These are phyloP conservation scores for Fusarium tupiense DNA, from an alignment of 2,329 filamentous ascomycete genomes.

Conservation along the genomic window DNA sequence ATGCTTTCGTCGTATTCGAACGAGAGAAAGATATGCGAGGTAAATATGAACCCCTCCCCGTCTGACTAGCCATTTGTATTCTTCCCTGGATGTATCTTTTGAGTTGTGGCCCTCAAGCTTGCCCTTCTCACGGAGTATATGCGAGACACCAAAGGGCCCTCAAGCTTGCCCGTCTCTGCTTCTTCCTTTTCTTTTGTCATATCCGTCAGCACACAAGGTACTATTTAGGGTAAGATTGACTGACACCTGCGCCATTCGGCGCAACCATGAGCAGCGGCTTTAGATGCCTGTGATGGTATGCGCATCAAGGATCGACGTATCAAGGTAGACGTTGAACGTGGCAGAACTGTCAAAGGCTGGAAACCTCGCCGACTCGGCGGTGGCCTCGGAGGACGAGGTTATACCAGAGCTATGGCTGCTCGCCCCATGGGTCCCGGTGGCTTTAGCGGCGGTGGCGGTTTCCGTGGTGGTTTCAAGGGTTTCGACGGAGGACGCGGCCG, in stretches of 20 bases:
- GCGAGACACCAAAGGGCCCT: slow-evolving; percentile 62
- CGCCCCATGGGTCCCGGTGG: slow-evolving; percentile 74
- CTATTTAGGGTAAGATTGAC: slow-evolving; percentile 68
- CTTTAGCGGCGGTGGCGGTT: slow-evolving; percentile 65
- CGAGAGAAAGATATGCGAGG: slow-evolving; percentile 99
- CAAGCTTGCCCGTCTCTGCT: slow-evolving; percentile 65
- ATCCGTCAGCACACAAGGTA: slow-evolving; percentile 37
- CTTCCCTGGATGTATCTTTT: slow-evolving; percentile 40
- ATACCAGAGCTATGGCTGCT: slow-evolving; percentile 82
- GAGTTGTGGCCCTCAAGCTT: slow-evolving; percentile 57
- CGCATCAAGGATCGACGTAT: slow-evolving; percentile 92
- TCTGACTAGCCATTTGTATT: slow-evolving; percentile 40
- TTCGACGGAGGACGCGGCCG: slow-evolving; percentile 56
- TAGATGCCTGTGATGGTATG: slow-evolving; percentile 86
- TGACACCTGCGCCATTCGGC: slow-evolving; percentile 71
- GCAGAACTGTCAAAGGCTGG: slow-evolving; percentile 94
- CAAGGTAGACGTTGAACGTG: slow-evolving; percentile 95
- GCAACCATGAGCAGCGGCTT: slow-evolving; percentile 79
- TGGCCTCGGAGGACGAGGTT: slow-evolving; percentile 89
- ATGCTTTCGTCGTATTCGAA: slow-evolving; percentile 97
- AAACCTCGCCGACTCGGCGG: slow-evolving; percentile 90
- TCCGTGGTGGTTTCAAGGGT: slow-evolving; percentile 58
- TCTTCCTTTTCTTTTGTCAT: slow-evolving; percentile 43
- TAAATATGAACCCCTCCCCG: slow-evolving; percentile 63
- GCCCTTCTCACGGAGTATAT: slow-evolving; percentile 52